These are phyloP conservation scores for Hydrangea macrophylla DNA, from an alignment of 148 eudicot genomes.

Conservation along the genomic window DNA sequence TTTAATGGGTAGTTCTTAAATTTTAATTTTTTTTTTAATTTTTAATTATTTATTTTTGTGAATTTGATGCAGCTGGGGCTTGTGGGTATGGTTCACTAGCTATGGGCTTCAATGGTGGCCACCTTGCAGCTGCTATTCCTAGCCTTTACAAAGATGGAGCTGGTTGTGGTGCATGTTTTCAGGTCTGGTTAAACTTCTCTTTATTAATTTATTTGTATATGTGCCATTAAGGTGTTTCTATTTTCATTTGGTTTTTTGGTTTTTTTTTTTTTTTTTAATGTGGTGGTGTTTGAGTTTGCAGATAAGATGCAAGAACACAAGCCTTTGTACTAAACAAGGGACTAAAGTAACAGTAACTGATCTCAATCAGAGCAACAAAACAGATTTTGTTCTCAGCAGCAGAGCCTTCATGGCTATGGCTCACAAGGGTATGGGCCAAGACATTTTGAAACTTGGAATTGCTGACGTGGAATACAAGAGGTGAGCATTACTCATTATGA, in stretches of 20 bases:
- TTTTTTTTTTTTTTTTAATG: neutral
- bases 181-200: conserved; percentile 49
- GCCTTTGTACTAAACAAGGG: conserved; percentile 48
- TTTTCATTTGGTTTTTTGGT: too few relatives aligned
- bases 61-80: conserved; percentile 53
- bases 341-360: conserved; percentile 53
- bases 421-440: conserved; percentile 44
- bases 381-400: conserved; percentile 67
- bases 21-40: neutral
- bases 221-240: too few relatives aligned
- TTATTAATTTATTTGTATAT: too few relatives aligned
- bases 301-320: conserved; percentile 65
- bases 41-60: too few relatives aligned
- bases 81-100: conserved; percentile 86
- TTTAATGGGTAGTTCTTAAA: conserved; percentile 7
- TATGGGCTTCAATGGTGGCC: conserved; percentile 47
- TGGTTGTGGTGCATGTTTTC: conserved; percentile 92
- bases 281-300: conserved; percentile 17
- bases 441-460: conserved; percentile 44
- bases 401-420: conserved; percentile 80
- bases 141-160: conserved; percentile 56
- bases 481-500: conserved; percentile 25
- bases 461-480: conserved; percentile 54
- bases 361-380: conserved; percentile 37
- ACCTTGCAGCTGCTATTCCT: conserved; percentile 68